Evolutionary conservation across 192 early-diverging fungal genomes (phyloP).

Genomic region (Glomus cerebriforme): DNA sequence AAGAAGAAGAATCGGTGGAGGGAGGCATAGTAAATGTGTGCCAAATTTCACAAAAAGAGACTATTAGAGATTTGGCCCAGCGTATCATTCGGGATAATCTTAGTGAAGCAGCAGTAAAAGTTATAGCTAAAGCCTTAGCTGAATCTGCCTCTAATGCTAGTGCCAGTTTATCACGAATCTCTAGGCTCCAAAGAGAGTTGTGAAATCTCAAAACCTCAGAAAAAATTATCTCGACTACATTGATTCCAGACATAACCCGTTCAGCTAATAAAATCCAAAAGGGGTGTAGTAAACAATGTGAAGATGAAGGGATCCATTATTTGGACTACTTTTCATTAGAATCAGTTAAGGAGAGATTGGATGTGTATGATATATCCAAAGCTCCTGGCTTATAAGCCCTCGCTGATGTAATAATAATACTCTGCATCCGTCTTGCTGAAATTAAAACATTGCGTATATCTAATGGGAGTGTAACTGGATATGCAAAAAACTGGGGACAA

Average conservation of each 20-base stretch:
- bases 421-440: conserved; percentile 13
- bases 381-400: background rate
- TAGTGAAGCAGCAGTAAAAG: conserved; percentile 16
- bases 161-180: background rate
- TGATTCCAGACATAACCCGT: conserved; percentile 1
- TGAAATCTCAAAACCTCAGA: conserved; percentile 1
- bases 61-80: conserved; percentile 3
- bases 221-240: conserved; percentile 21
- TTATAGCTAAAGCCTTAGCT: conserved; percentile 1
- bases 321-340: conserved; percentile 17
- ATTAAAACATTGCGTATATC: conserved; percentile 4
- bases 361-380: conserved; percentile 11
- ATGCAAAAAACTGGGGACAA: conserved; percentile 19
- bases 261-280: conserved; percentile 2
- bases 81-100: conserved; percentile 5
- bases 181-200: conserved; percentile 9
- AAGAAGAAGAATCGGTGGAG: no score
- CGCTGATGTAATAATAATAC: conserved; percentile 24
- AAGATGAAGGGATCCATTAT: conserved; percentile 18
- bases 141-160: conserved; percentile 5
- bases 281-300: background rate
- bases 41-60: no score
- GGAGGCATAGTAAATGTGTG: no score
- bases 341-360: conserved; percentile 21
- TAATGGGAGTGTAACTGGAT: conserved; percentile 5